These are phyloP conservation scores for Ogataea pilisensis DNA, from an alignment of 805 yeast species.

Conservation along the genomic window DNA sequence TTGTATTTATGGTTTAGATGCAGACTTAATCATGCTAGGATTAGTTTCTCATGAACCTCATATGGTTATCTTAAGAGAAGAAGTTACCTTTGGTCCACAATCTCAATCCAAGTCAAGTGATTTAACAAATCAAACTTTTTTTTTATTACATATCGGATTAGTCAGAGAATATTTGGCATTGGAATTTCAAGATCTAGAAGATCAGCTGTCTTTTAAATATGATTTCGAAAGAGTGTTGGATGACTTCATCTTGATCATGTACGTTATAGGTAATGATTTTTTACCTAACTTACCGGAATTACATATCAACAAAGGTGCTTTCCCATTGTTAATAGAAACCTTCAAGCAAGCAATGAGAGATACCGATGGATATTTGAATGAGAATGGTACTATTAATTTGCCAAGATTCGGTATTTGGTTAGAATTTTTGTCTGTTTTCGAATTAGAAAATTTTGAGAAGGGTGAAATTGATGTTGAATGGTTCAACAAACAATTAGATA, in stretches of 20 bases:
- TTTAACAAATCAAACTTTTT: slow-evolving; percentile 77
- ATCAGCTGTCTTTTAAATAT: slow-evolving; percentile 59
- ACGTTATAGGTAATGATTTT: slow-evolving; percentile 97
- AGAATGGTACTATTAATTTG: slow-evolving; percentile 76
- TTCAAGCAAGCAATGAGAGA: slow-evolving; percentile 75
- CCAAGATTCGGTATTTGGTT: slow-evolving; percentile 72
- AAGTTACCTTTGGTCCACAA: slow-evolving; percentile 75
- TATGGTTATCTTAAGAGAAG: slow-evolving; percentile 90
- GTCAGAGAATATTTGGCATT: slow-evolving; percentile 87
- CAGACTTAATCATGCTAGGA: slow-evolving; percentile 92
- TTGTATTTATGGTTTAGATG: slow-evolving; percentile 94
- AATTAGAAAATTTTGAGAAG: slow-evolving; percentile 79
- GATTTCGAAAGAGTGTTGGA: slow-evolving; percentile 87
- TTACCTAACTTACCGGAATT: slow-evolving; percentile 93
- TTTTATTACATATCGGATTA: slow-evolving; percentile 75
- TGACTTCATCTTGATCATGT: slow-evolving; percentile 87
- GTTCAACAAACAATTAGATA: slow-evolving; percentile 83
- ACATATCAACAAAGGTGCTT: slow-evolving; percentile 91
- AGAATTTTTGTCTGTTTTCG: slow-evolving; percentile 71
- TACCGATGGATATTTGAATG: slow-evolving; percentile 80
- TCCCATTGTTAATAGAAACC: slow-evolving; percentile 85
- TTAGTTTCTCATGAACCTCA: slow-evolving; percentile 93
- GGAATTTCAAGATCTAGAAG: slow-evolving; percentile 73
- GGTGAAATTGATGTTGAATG: slow-evolving; percentile 83
- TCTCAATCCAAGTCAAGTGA: slow-evolving; percentile 33